phyloP scores from a whole-genome alignment of 2,329 filamentous ascomycete genomes.

The Sclerotiophoma versabilis region DNA sequence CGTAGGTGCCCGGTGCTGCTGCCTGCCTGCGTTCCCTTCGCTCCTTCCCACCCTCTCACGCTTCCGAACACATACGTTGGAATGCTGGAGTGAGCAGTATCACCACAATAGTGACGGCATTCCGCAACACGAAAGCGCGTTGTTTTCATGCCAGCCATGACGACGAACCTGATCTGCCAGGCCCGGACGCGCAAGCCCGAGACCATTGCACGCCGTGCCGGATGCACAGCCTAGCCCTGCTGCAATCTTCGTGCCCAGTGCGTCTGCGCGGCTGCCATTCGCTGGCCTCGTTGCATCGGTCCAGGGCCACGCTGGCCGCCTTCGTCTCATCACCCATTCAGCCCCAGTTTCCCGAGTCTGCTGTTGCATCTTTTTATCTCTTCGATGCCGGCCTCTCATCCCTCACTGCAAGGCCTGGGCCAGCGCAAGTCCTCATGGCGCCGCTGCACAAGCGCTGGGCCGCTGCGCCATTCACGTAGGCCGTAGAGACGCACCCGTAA shows the following conservation, averaged over 20 bases:
- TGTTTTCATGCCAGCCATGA: constrained; percentile 15
- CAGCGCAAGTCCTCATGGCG: constrained; percentile 2
- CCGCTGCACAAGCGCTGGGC: constrained; percentile 10
- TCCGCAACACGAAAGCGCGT: constrained; percentile 9
- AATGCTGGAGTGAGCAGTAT: not conserved
- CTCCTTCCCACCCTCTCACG: not conserved
- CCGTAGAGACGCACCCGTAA: constrained; percentile 10
- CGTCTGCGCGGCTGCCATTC: constrained; percentile 16
- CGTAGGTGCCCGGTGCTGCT: not conserved
- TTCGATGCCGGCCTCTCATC: constrained; percentile 24
- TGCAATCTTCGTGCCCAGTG: constrained; percentile 15
- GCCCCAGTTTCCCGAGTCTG: constrained; percentile 23
- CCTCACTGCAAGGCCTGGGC: constrained; percentile 16
- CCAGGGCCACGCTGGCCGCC: constrained; percentile 20
- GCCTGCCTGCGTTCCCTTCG: not conserved
- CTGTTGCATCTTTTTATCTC: constrained; percentile 24
- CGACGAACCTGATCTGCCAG: constrained; percentile 33
- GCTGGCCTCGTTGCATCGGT: constrained; percentile 10
- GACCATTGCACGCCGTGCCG: constrained; percentile 3
- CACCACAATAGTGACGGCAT: not conserved
- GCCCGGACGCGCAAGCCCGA: constrained; percentile 15
- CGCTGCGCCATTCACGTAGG: constrained; percentile 8
- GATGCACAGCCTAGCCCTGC: constrained; percentile 4
- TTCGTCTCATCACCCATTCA: constrained; percentile 32
- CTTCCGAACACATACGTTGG: not conserved